These are phyloP conservation scores for Tuber magnatum DNA, from an alignment of 495 filamentous ascomycete genomes.

Conservation along the genomic window DNA sequence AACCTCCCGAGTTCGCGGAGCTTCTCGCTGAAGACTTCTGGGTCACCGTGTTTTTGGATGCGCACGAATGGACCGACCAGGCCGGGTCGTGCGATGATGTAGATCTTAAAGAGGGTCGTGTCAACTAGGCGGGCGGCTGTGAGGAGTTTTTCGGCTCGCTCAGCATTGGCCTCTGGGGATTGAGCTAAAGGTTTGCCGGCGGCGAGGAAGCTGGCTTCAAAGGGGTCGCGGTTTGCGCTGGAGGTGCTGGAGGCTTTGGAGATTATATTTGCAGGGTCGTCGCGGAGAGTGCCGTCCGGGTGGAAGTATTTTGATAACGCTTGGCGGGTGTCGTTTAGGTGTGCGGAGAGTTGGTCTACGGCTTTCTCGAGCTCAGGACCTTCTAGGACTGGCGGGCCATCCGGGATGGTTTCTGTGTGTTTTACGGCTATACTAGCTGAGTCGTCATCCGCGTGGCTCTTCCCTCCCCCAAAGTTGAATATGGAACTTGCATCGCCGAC, in stretches of 20 bases:
- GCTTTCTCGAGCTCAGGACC: conserved; percentile 75
- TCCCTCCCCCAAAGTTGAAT: conserved; percentile 37
- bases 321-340: conserved; percentile 73
- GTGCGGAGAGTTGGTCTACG: conserved; percentile 71
- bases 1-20: conserved; percentile 83
- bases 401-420: conserved; percentile 28
- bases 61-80: conserved; percentile 87
- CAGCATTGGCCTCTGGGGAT: conserved; percentile 46
- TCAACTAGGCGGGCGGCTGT: conserved; percentile 77
- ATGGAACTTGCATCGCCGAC: conserved; percentile 37
- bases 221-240: conserved; percentile 43
- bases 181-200: conserved; percentile 37
- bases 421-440: conserved; percentile 33
- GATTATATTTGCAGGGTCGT: conserved; percentile 12
- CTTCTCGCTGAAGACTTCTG: conserved; percentile 86
- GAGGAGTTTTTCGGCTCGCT: conserved; percentile 62
- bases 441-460: conserved; percentile 23
- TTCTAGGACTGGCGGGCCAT: conserved; percentile 44
- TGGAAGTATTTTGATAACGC: conserved; percentile 76
- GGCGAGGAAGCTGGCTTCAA: conserved; percentile 47
- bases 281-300: conserved; percentile 52
- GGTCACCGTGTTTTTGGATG: conserved; percentile 94
- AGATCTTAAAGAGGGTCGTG: conserved; percentile 84
- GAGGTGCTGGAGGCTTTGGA: conserved; percentile 21
- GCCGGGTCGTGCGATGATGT: conserved; percentile 81